These are phyloP conservation scores for Cyberlindnera xylosilytica DNA, from an alignment of 805 yeast genomes.

Conservation along the genomic window DNA sequence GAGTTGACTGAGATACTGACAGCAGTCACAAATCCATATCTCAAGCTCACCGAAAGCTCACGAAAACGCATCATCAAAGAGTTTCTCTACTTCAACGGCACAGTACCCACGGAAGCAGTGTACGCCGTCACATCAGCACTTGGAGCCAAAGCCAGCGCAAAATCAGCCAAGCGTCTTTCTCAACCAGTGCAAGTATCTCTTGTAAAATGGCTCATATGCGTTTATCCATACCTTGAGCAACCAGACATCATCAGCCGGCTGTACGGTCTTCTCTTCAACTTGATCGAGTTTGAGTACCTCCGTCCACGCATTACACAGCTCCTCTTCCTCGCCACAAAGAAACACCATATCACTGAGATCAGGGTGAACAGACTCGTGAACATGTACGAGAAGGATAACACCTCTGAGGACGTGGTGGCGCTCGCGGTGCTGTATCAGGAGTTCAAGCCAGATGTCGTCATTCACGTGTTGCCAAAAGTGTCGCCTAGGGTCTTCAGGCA, in stretches of 20 bases:
- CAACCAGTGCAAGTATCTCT: slow-evolving; percentile 27
- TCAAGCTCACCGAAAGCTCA: background rate
- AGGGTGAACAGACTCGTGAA: slow-evolving; percentile 19
- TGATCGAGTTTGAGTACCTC: slow-evolving; percentile 34
- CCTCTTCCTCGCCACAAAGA: slow-evolving; percentile 31
- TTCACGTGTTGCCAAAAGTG: slow-evolving; percentile 26
- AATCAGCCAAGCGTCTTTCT: slow-evolving; percentile 22
- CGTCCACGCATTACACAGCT: slow-evolving; percentile 33
- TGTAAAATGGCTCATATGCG: slow-evolving; percentile 34
- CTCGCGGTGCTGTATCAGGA: slow-evolving; percentile 24
- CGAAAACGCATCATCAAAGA: slow-evolving; percentile 24
- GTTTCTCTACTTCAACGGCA: slow-evolving; percentile 29
- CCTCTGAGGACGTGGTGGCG: slow-evolving; percentile 21
- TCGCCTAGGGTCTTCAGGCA: slow-evolving; percentile 26
- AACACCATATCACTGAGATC: slow-evolving; percentile 25
- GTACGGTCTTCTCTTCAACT: slow-evolving; percentile 32
- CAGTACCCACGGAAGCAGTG: slow-evolving; percentile 25
- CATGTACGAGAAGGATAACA: slow-evolving; percentile 21
- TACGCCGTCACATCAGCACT: slow-evolving; percentile 28
- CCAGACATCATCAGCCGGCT: slow-evolving; percentile 15
- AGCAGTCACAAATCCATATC: slow-evolving; percentile 9
- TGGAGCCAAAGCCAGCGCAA: slow-evolving; percentile 27
- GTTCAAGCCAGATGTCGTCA: slow-evolving; percentile 23
- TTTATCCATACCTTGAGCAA: slow-evolving; percentile 25
- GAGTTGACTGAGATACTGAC: too few species aligned